A percentile compares a stretch with the other conserved stretches of the same genome.
Conservation (phyloP, 176 grass and related monocot species). For the Triticum monococcum region DNA sequence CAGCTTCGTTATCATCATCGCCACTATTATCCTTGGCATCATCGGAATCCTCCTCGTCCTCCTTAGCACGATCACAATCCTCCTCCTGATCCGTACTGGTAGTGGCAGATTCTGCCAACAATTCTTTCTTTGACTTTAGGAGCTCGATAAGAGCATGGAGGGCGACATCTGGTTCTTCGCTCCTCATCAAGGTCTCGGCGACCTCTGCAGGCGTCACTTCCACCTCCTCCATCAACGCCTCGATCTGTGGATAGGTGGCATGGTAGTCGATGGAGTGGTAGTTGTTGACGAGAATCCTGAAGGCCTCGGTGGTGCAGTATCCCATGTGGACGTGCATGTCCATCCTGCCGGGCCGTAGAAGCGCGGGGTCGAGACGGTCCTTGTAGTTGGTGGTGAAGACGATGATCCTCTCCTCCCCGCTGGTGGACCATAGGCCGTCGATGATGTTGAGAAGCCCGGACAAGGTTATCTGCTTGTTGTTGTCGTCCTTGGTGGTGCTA, state of each 20-base stretch:
- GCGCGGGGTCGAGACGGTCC: slow-evolving; percentile 30
- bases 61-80: too few relatives aligned
- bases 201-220: slow-evolving; percentile 51
- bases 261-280: slow-evolving; percentile 39
- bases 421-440: slow-evolving; percentile 22
- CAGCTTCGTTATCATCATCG: too few relatives aligned
- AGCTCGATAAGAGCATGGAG: background rate
- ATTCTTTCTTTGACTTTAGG: slow-evolving; percentile 19
- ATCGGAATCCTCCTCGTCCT: too few relatives aligned
- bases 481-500: background rate
- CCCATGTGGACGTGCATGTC: slow-evolving; percentile 59
- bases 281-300: slow-evolving; percentile 43
- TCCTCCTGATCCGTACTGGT: too few relatives aligned
- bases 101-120: too few relatives aligned
- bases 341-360: slow-evolving; percentile 52
- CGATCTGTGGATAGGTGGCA: background rate
- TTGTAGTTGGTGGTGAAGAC: slow-evolving; percentile 52
- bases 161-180: slow-evolving; percentile 4
- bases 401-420: slow-evolving; percentile 43
- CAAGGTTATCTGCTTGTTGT: slow-evolving; percentile 26
- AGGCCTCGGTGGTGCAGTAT: slow-evolving; percentile 42
- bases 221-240: slow-evolving; percentile 25
- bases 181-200: slow-evolving; percentile 15
- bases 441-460: slow-evolving; percentile 57
- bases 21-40: too few relatives aligned